Evolutionary conservation across 495 filamentous ascomycete genomes (phyloP), one percentile per base, ranked within the genome.

Genomic region (Podospora australis): DNA sequence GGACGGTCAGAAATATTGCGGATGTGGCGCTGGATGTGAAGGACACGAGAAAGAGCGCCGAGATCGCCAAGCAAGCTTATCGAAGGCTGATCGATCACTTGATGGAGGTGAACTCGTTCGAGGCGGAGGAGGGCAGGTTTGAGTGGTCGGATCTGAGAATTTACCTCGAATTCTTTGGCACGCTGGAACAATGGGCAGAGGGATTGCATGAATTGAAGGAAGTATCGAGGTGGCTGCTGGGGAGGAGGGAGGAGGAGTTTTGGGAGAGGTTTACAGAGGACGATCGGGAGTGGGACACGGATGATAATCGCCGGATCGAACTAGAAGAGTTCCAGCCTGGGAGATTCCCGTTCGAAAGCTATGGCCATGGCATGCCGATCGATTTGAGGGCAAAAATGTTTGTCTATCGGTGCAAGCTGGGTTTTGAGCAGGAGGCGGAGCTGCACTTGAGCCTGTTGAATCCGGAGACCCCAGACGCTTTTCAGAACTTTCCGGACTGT

Each of bases 251-350:
- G 13, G 94, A 97, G 58, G 59, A 46, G 10, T 88, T 80, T 56
- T 98, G 92, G 92, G 85, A 95, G 45, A 59, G 74, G n/a, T 75
- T 79, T 52, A 62, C 74, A 6, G 72, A 78, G 6, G 89, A 97
- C 59, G 92, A 98, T 64, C 78, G 90, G 48, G 92, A 98, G 70
- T 98, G 88, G 86, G 92, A 98, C 58, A 54, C 76, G 3, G 76
- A 81, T 22, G 79, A 90, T 67, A 72, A 74, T 2, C 82, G 87
- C 24, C 77, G 90, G 30, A 70, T 80, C 30, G 70, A 70, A 28
- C 73, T 80, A 24, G 68, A 78, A 11, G 67, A 75, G 20, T 73
- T 73, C 30, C 61, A 67, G 20, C 51, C 66, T 1, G 77, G 76
- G 5, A 86, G 64, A 44, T 83, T 80, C 65, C 73, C 77, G 1